Conservation (phyloP, 169 alveolate species). For the Plasmodium gonderi region DNA sequence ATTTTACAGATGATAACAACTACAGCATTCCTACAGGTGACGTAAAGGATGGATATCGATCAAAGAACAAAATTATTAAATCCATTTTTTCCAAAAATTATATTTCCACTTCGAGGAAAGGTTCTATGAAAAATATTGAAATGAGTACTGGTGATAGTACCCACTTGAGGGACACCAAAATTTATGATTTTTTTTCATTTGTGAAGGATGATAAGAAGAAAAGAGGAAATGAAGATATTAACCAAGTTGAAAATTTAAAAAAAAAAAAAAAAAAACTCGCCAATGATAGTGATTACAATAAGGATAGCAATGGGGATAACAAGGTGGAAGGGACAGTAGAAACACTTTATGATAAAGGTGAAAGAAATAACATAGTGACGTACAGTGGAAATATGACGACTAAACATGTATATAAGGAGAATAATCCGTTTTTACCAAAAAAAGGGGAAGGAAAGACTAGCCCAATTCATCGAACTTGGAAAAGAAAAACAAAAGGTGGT, state of each 20-base stretch:
- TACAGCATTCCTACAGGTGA: too few relatives aligned
- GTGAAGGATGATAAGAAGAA: slow-evolving; percentile 40
- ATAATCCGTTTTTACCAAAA: too few relatives aligned
- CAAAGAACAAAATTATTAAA: background rate
- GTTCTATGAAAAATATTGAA: background rate
- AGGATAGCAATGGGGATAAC: background rate
- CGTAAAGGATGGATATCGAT: background rate
- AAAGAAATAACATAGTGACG: background rate
- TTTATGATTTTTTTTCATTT: slow-evolving; percentile 16
- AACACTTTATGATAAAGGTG: background rate
- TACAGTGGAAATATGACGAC: background rate
- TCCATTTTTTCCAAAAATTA: slow-evolving; percentile 11
- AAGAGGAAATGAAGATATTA: background rate
- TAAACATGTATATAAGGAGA: background rate
- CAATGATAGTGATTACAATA: background rate
- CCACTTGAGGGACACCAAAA: background rate
- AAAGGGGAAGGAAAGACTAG: too few relatives aligned
- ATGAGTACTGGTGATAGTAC: background rate
- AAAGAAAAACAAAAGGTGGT: too few relatives aligned
- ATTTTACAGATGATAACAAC: too few relatives aligned
- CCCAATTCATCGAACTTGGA: too few relatives aligned
- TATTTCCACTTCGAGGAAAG: background rate
- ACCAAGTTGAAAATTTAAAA: slow-evolving; percentile 6
- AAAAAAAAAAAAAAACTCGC: background rate
- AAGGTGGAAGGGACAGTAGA: background rate